phyloP scores from a whole-genome alignment of 1,139 yeast species.

The Debaryomyces sp. region DNA sequence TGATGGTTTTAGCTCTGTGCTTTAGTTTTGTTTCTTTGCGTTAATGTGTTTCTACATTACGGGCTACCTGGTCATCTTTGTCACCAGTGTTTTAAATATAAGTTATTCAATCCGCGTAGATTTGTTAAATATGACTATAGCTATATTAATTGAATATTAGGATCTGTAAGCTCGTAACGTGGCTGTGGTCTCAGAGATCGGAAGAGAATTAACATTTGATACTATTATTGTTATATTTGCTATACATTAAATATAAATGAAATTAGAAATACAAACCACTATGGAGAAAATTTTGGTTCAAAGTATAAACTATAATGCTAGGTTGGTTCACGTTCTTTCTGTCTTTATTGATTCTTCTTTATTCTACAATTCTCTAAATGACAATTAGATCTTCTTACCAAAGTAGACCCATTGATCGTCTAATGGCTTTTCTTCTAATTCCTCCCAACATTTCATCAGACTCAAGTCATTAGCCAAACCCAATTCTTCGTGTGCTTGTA shows the following conservation, averaged over 20 bases:
- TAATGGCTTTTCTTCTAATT: slow-evolving; percentile 66
- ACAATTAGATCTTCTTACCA: slow-evolving; percentile 53
- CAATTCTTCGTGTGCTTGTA: slow-evolving; percentile 85
- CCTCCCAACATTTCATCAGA: slow-evolving; percentile 69
- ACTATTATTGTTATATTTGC: slow-evolving; percentile 1
- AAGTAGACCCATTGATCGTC: slow-evolving; percentile 76
- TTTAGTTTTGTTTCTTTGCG: not conserved
- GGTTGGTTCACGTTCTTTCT: not conserved
- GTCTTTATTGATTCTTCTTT: not conserved
- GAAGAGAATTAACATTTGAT: too few species aligned
- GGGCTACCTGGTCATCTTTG: not conserved
- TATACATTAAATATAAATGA: not conserved
- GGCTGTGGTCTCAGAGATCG: not conserved
- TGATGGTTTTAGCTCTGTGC: not conserved
- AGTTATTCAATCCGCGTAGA: not conserved
- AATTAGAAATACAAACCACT: not conserved
- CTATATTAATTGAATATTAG: not conserved
- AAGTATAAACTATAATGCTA: slow-evolving; percentile 2
- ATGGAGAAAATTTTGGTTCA: slow-evolving; percentile 1
- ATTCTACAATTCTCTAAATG: not conserved
- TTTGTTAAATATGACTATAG: slow-evolving; percentile 1
- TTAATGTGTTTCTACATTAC: not conserved
- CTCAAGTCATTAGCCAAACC: slow-evolving; percentile 69
- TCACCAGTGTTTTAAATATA: not conserved
- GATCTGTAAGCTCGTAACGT: not conserved